phyloP scores from a whole-genome alignment of 2,329 filamentous ascomycete genomes.

The Metarhizium anisopliae region DNA sequence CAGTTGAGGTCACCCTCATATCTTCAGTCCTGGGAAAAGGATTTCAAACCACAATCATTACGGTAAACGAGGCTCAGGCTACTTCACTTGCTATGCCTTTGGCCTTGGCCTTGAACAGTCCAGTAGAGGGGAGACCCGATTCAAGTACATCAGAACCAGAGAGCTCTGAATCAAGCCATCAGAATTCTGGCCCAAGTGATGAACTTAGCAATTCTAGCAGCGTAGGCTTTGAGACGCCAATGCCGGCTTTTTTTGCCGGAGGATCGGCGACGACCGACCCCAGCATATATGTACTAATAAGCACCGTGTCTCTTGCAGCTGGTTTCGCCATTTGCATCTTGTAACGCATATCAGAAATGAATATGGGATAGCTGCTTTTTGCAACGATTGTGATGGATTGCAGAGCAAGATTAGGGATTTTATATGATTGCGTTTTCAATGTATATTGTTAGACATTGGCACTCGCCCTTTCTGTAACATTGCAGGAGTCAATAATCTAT shows the following conservation, averaged over 20 bases:
- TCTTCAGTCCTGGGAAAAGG: constrained; percentile 11
- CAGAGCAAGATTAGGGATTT: constrained; percentile 3
- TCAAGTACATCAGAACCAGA: not conserved
- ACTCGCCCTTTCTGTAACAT: constrained; percentile 3
- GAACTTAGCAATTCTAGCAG: not conserved
- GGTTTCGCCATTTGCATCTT: not conserved
- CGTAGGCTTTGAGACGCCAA: not conserved
- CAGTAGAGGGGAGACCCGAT: not conserved
- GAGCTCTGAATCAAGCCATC: not conserved
- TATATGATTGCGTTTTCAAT: constrained; percentile 9
- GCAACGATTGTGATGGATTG: not conserved
- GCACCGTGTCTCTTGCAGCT: not conserved
- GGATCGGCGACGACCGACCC: not conserved
- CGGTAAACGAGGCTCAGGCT: constrained; percentile 3
- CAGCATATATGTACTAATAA: not conserved
- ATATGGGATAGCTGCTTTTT: not conserved
- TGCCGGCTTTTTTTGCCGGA: constrained; percentile 2
- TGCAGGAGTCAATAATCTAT: constrained; percentile 5
- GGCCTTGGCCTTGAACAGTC: not conserved
- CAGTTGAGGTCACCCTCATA: constrained; percentile 15
- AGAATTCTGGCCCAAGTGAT: not conserved
- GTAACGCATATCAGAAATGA: not conserved
- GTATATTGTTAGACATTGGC: constrained; percentile 8
- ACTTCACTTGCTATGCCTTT: not conserved
- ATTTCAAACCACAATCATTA: constrained; percentile 12